Conservation (phyloP, 2,329 filamentous ascomycete species). For the Dactylella cylindrospora region DNA sequence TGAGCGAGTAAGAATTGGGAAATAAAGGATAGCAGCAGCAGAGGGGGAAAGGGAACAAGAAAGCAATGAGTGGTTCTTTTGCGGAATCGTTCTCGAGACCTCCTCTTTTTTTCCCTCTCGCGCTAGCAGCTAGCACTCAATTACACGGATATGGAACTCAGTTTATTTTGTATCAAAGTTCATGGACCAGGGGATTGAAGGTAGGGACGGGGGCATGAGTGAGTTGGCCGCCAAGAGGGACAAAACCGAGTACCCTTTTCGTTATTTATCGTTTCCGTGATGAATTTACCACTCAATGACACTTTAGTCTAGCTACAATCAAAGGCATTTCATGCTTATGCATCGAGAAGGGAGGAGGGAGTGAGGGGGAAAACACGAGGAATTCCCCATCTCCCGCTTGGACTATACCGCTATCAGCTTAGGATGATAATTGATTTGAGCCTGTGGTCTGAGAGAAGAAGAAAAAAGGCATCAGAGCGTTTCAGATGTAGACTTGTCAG, state of each 20-base stretch:
- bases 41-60: conserved; percentile 18
- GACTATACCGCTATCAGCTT: conserved; percentile 34
- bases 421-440: conserved; percentile 6
- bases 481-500: conserved; percentile 13
- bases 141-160: conserved; percentile 13
- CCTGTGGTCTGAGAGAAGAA: conserved; percentile 4
- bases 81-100: too few relatives aligned
- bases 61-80: too few relatives aligned
- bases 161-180: conserved; percentile 10
- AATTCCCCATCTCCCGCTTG: too few relatives aligned
- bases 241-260: too few relatives aligned
- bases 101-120: too few relatives aligned
- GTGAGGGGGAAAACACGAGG: too few relatives aligned
- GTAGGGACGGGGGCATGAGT: conserved; percentile 13
- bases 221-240: conserved; percentile 33
- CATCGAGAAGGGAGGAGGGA: too few relatives aligned
- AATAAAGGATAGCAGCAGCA: conserved; percentile 14
- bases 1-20: conserved; percentile 5
- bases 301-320: too few relatives aligned
- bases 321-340: not conserved
- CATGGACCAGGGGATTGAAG: not conserved
- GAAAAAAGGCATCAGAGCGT: conserved; percentile 20
- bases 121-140: too few relatives aligned
- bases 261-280: too few relatives aligned
- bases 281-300: too few relatives aligned